phyloP scores from a whole-genome alignment of 768 basidiomycete species.

The Serendipita sp. region DNA sequence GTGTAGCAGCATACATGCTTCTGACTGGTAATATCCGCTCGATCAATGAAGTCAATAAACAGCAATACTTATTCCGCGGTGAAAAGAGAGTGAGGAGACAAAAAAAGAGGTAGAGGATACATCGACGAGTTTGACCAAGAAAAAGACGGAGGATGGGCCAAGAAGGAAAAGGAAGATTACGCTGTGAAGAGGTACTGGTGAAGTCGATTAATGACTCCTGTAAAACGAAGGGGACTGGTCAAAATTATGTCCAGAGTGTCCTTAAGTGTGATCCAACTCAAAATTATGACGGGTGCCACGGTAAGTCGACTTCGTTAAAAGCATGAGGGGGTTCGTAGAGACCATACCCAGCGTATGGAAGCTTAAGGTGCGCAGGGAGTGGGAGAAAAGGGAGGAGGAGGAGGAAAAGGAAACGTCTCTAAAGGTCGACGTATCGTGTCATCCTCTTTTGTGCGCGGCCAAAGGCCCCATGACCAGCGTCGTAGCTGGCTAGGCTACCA shows the following conservation, averaged over 20 bases:
- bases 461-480: background rate
- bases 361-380: no score
- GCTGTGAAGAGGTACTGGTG: no score
- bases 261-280: no score
- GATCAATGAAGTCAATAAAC: background rate
- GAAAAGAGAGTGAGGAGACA: background rate
- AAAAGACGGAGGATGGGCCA: background rate
- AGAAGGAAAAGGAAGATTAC: no score
- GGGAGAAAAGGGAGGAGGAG: background rate
- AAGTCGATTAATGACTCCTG: no score
- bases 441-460: conserved; percentile 1
- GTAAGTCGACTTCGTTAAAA: background rate
- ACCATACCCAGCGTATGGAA: background rate
- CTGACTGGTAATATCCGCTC: background rate
- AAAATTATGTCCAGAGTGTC: no score
- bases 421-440: conserved; percentile 6
- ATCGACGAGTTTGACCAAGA: background rate
- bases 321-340: background rate
- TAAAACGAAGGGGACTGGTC: no score
- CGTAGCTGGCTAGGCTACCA: background rate
- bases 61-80: background rate
- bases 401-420: background rate
- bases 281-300: background rate
- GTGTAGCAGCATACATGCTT: no score
- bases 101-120: background rate